Evolutionary conservation across 1,284 basidiomycete genomes (phyloP).

Genomic region (Moniliella sp.): DNA sequence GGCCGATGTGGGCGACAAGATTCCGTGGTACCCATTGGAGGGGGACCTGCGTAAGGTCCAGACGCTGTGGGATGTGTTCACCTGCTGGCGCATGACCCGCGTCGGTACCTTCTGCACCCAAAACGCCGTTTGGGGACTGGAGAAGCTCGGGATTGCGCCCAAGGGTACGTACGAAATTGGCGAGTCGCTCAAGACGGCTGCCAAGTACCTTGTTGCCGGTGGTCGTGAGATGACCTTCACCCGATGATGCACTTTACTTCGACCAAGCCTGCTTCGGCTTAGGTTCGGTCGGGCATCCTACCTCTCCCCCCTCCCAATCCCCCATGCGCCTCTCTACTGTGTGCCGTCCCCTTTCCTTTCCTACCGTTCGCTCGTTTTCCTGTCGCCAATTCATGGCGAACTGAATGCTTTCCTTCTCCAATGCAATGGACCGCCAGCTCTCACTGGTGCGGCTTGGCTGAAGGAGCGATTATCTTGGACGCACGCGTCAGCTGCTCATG

Average conservation of each 20-base stretch:
- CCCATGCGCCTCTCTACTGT: too few species aligned
- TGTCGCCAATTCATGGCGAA: too few species aligned
- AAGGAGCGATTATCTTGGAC: too few species aligned
- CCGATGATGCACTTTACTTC: conserved; percentile 27
- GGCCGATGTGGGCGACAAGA: conserved; percentile 54
- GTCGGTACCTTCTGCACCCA: conserved; percentile 70
- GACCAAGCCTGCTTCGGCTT: too few species aligned
- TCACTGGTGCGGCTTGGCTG: too few species aligned
- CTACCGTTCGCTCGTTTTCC: too few species aligned
- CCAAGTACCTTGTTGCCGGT: conserved; percentile 56
- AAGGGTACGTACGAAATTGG: conserved; percentile 83
- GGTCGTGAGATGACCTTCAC: conserved; percentile 57
- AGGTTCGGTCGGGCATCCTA: too few species aligned
- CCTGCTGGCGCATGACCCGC: conserved; percentile 46
- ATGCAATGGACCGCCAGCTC: too few species aligned
- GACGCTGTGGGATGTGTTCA: conserved; percentile 61
- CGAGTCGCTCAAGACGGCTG: conserved; percentile 66
- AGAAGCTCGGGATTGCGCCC: conserved; percentile 58
- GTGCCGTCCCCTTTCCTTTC: too few species aligned
- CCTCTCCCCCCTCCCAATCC: too few species aligned
- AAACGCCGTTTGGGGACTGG: conserved; percentile 54
- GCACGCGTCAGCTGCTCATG: too few species aligned
- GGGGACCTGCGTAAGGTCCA: conserved; percentile 78
- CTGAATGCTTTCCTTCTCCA: too few species aligned
- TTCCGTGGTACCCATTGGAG: conserved; percentile 87